phyloP scores from a whole-genome alignment of 108 stramenopile genomes.

The Skeletonema tropicum region DNA sequence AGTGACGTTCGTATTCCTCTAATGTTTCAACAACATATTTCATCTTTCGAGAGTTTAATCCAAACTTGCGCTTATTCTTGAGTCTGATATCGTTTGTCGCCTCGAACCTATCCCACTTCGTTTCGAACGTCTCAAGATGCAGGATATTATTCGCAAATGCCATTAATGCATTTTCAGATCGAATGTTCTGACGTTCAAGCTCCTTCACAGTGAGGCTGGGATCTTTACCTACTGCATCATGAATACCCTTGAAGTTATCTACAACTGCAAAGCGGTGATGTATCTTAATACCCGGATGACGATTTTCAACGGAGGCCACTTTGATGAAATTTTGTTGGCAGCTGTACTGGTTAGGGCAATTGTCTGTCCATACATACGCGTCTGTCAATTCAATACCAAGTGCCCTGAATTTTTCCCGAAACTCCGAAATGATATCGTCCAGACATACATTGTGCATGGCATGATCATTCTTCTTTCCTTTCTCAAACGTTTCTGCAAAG shows the following conservation, averaged over 20 bases:
- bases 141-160: neutral
- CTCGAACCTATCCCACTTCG: constrained; percentile 11
- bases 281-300: constrained; percentile 7
- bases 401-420: neutral
- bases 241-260: constrained; percentile 11
- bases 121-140: neutral
- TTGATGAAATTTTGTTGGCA: constrained; percentile 17
- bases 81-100: neutral
- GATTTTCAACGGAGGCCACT: constrained; percentile 5
- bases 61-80: constrained; percentile 9
- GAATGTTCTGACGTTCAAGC: neutral
- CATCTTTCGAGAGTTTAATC: constrained; percentile 12
- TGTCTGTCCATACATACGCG: constrained; percentile 25
- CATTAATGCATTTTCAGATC: neutral
- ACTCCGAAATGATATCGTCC: constrained; percentile 7
- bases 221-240: constrained; percentile 22
- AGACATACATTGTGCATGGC: constrained; percentile 21
- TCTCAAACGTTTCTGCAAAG: constrained; percentile 8
- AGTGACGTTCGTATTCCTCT: constrained; percentile 12
- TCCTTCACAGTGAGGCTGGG: neutral
- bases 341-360: constrained; percentile 14
- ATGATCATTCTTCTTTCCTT: constrained; percentile 27
- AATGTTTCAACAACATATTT: constrained; percentile 13
- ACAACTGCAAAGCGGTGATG: constrained; percentile 18
- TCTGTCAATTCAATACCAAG: neutral